Percentiles rank a stretch among this genome's conserved stretches.
phyloP scores from a whole-genome alignment of 495 filamentous ascomycete species.

The Penicillium turbatum region DNA sequence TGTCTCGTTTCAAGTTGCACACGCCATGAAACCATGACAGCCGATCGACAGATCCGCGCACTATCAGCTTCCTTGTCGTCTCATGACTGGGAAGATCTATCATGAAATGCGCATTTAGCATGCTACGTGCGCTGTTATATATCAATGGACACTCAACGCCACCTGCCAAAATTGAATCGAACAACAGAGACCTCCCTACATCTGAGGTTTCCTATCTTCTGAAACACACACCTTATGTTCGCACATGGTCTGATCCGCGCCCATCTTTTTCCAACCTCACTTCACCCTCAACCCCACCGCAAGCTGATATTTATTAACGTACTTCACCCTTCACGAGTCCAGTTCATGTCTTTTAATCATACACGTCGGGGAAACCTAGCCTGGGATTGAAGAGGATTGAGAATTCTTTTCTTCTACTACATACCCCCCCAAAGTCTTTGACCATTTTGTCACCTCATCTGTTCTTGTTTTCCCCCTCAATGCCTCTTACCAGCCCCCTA shows the following conservation, averaged over 20 bases:
- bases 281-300: background rate
- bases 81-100: background rate
- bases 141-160: background rate
- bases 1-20: conserved; percentile 1
- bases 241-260: background rate
- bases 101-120: background rate
- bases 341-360: conserved; percentile 5
- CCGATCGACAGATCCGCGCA: conserved; percentile 1
- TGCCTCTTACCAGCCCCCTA: conserved; percentile 1
- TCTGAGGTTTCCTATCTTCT: background rate
- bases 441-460: conserved; percentile 3
- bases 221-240: background rate
- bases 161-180: background rate
- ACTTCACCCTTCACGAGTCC: conserved; percentile 1
- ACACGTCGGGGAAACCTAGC: conserved; percentile 1
- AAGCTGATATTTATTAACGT: conserved; percentile 1
- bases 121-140: background rate
- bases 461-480: conserved; percentile 9
- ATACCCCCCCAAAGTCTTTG: background rate
- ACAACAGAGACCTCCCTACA: no score
- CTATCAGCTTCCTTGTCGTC: background rate
- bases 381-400: conserved; percentile 1
- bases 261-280: background rate
- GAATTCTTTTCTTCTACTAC: background rate
- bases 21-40: background rate